Percentiles rank a stretch among this genome's conserved stretches.
These are phyloP conservation scores for Vanrija sp. DNA, from an alignment of 1,284 basidiomycete species.

Conservation along the genomic window DNA sequence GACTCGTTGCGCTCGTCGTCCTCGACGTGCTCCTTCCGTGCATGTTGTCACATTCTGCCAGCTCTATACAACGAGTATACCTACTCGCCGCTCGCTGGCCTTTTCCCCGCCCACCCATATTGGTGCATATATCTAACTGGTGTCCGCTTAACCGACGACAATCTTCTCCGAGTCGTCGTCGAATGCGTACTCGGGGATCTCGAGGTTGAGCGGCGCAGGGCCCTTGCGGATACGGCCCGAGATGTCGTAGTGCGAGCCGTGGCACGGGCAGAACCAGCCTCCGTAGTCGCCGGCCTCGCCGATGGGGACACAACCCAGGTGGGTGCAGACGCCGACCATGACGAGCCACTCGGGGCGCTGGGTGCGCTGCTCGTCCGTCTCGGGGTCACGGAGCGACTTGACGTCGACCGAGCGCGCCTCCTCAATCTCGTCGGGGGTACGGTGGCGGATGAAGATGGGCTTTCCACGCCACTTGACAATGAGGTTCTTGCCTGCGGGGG, in stretches of 20 bases:
- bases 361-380: slow-evolving; percentile 79
- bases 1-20: too few species aligned
- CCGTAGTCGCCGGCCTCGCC: slow-evolving; percentile 96
- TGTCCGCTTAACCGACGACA: slow-evolving; percentile 68
- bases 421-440: slow-evolving; percentile 86
- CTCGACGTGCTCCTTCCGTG: not conserved
- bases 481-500: slow-evolving; percentile 53
- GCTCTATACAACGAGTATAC: not conserved
- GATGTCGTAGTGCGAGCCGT: slow-evolving; percentile 89
- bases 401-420: slow-evolving; percentile 85
- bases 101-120: not conserved
- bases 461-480: slow-evolving; percentile 99
- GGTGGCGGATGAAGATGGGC: slow-evolving; percentile 98
- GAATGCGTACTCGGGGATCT: slow-evolving; percentile 83
- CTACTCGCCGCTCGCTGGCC: not conserved
- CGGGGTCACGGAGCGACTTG: slow-evolving; percentile 86
- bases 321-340: slow-evolving; percentile 97
- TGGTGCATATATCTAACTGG: slow-evolving; percentile 6
- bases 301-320: slow-evolving; percentile 98
- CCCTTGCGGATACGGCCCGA: slow-evolving; percentile 91
- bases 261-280: slow-evolving; percentile 98
- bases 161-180: slow-evolving; percentile 84
- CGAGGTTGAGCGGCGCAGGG: slow-evolving; percentile 92
- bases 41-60: slow-evolving; percentile 5
- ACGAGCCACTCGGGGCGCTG: slow-evolving; percentile 98